Percentiles rank a stretch among this genome's conserved stretches.
Conservation (phyloP, 1,284 basidiomycete species). For the Boletus smithii region DNA sequence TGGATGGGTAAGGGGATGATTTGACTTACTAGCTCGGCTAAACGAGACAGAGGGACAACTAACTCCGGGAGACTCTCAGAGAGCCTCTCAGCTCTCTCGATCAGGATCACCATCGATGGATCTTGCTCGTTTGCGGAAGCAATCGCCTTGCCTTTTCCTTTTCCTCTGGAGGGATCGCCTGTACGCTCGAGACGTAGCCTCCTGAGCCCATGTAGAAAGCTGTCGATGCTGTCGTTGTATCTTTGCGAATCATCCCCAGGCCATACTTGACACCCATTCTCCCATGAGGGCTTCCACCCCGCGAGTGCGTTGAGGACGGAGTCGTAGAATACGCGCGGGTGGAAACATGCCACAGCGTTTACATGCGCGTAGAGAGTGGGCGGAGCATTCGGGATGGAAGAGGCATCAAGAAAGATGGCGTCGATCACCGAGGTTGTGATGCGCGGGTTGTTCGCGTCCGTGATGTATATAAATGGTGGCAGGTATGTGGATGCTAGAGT, state of each 20-base stretch:
- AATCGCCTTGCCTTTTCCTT: constrained; percentile 35
- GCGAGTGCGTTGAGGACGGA: constrained; percentile 60
- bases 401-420: constrained; percentile 34
- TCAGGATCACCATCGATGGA: constrained; percentile 53
- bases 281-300: constrained; percentile 52
- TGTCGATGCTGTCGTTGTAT: constrained; percentile 64
- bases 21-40: constrained; percentile 69
- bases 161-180: constrained; percentile 28
- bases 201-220: constrained; percentile 60
- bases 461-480: constrained; percentile 69
- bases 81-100: constrained; percentile 71
- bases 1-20: not conserved
- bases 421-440: constrained; percentile 44
- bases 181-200: constrained; percentile 30
- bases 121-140: constrained; percentile 22
- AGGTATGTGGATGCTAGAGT: constrained; percentile 49
- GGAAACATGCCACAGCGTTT: constrained; percentile 66
- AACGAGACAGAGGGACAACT: constrained; percentile 66
- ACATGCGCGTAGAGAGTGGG: constrained; percentile 45
- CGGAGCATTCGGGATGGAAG: constrained; percentile 19
- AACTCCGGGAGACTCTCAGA: constrained; percentile 60
- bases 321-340: constrained; percentile 65
- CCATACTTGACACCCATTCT: constrained; percentile 62
- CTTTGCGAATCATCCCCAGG: constrained; percentile 33
- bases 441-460: constrained; percentile 53